A percentile compares a stretch with the other conserved stretches of the same genome.
Evolutionary conservation across 306 rosid species (phyloP).

Genomic region (Ormosia emarginata): DNA sequence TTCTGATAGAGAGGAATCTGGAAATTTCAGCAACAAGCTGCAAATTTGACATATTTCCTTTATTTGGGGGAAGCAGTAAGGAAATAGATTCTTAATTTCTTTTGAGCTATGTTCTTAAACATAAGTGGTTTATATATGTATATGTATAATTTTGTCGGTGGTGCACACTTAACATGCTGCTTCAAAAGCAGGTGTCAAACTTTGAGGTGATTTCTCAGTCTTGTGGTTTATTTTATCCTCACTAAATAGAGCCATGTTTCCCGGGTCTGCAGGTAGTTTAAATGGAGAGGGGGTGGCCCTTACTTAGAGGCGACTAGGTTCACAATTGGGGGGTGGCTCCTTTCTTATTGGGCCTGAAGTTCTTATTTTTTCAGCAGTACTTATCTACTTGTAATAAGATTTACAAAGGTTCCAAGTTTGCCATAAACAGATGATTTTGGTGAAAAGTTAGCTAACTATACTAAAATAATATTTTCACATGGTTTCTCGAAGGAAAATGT

Average conservation of each 20-base stretch:
- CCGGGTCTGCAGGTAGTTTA: background rate
- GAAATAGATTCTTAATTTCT: background rate
- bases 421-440: no score
- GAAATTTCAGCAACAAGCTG: constrained; percentile 25
- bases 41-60: constrained; percentile 20
- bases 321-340: background rate
- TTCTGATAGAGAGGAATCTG: background rate
- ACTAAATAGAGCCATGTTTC: background rate
- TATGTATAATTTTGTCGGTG: background rate
- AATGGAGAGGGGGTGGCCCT: background rate
- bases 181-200: background rate
- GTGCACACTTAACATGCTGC: background rate
- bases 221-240: background rate
- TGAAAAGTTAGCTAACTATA: no score
- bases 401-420: no score
- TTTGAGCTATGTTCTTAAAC: background rate
- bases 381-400: no score
- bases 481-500: no score
- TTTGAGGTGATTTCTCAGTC: background rate
- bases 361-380: no score
- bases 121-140: background rate
- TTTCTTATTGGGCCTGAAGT: background rate
- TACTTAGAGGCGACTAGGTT: background rate
- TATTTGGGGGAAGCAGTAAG: background rate
- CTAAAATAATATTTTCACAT: no score